Conservation (phyloP, 2,329 filamentous ascomycete species). For the Alternaria atra region DNA sequence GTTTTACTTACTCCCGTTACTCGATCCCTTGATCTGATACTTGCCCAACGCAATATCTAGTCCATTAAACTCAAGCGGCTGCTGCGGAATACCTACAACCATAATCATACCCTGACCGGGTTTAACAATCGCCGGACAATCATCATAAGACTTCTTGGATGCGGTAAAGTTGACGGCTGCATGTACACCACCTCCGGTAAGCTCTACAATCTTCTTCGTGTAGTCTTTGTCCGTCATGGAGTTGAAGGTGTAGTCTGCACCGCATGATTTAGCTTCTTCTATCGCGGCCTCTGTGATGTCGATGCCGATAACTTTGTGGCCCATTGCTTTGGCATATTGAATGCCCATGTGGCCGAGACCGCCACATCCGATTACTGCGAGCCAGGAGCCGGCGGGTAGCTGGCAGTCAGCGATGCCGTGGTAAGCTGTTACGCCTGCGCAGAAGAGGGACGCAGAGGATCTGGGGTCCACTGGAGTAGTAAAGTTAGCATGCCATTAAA, state of each 20-base stretch:
- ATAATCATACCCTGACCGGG: conserved; percentile 44
- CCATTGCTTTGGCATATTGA: conserved; percentile 47
- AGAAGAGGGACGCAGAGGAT: conserved; percentile 40
- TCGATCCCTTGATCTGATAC: conserved; percentile 42
- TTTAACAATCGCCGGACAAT: conserved; percentile 42
- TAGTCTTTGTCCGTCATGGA: conserved; percentile 40
- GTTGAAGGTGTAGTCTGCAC: conserved; percentile 45
- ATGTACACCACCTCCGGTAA: conserved; percentile 41
- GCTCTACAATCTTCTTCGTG: conserved; percentile 39
- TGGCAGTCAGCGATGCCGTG: conserved; percentile 42
- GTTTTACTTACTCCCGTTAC: conserved; percentile 43
- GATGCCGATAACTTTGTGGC: conserved; percentile 43
- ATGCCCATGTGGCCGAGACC: conserved; percentile 46
- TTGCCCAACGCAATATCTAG: conserved; percentile 43
- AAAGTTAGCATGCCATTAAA: conserved; percentile 1
- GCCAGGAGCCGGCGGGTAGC: conserved; percentile 39
- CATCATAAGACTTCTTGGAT: conserved; percentile 45
- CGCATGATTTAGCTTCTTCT: conserved; percentile 43
- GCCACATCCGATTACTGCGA: conserved; percentile 42
- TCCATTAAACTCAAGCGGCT: conserved; percentile 44
- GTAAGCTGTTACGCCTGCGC: conserved; percentile 44
- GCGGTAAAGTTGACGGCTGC: conserved; percentile 46
- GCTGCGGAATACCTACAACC: conserved; percentile 46
- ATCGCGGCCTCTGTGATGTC: conserved; percentile 42
- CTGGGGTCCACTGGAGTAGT: conserved; percentile 34